phyloP scores from a whole-genome alignment of 2,329 filamentous ascomycete genomes.

The Talaromyces sp. region DNA sequence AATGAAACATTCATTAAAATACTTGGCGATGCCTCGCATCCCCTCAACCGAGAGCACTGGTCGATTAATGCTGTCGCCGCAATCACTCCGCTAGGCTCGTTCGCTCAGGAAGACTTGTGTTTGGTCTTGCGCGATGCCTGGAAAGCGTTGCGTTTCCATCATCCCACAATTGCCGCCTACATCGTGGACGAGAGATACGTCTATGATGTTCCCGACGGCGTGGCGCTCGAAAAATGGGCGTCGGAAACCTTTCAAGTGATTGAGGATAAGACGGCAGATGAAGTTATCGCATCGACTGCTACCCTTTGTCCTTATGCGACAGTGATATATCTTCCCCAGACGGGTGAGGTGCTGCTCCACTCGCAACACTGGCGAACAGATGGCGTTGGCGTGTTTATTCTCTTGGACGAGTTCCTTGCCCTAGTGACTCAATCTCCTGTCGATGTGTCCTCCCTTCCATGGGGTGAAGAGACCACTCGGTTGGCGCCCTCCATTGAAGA shows the following conservation, averaged over 20 bases:
- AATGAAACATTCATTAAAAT: constrained; percentile 28
- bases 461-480: constrained; percentile 22
- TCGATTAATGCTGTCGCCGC: constrained; percentile 21
- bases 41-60: constrained; percentile 29
- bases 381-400: constrained; percentile 11
- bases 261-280: constrained; percentile 7
- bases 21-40: constrained; percentile 21
- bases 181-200: constrained; percentile 8
- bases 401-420: constrained; percentile 21
- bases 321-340: constrained; percentile 12
- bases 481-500: constrained; percentile 21
- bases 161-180: constrained; percentile 16
- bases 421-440: constrained; percentile 12
- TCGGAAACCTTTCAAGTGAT: constrained; percentile 14
- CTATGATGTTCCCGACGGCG: constrained; percentile 11
- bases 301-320: constrained; percentile 11
- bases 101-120: neutral
- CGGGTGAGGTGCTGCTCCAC: neutral
- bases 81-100: constrained; percentile 11
- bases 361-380: constrained; percentile 12
- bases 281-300: constrained; percentile 11
- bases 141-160: constrained; percentile 16
- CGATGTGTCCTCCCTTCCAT: constrained; percentile 20
- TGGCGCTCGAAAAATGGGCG: constrained; percentile 11
- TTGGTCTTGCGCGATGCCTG: constrained; percentile 11